Base-by-base conservation (phyloP, 805 yeast genomes). In the Candida ficus region DNA sequence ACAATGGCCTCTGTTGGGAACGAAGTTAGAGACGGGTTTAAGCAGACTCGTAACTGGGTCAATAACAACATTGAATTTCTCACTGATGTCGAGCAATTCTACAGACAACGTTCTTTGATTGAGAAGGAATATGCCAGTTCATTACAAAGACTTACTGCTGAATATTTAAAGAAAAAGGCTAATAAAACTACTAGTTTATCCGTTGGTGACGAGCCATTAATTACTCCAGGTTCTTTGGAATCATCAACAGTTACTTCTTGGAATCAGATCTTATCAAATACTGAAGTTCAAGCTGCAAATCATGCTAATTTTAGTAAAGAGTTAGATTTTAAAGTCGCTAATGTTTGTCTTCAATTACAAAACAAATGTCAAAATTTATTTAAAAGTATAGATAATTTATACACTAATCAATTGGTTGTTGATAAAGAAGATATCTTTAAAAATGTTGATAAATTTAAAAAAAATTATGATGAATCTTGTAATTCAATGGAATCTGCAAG, bases 191-290 rank as follows among this genome's bases (percentile, higher is more conserved):
- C 91, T 0, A 59, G 65, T 12, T 62, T 93, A 22, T 78, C 90
- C 33, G 99, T 93, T 3, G 99, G 99, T 20, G 95, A 87, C 45
- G 75, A 76, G 14, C 99, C 99, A 0, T 74, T 79, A 31, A 75
- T 86, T 32, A 93, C 99, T 0, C 98, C 99, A 0, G 99, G 99
- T 0, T 88, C 97, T 0, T 67, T 91, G 37, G 98, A 93, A 57
- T 74, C 85, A 48, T 95, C 96, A 0, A 71, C 85, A 13, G 64
- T 90, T 46, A 95, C 86, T 11, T 76, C 95, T 2, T 91, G 99
- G 99, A 87, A 76, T 33, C 95, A 88, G 48, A 75, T 90, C 7
- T 71, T 91, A 44, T 72, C 83, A 4, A 93, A 87, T 56, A 86
- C 96, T 1, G 97, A 90, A 61, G 66, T 72, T 19, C 75, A 85